Evolutionary conservation across 306 rosid genomes (phyloP).

Genomic region (Spatholobus suberectus): DNA sequence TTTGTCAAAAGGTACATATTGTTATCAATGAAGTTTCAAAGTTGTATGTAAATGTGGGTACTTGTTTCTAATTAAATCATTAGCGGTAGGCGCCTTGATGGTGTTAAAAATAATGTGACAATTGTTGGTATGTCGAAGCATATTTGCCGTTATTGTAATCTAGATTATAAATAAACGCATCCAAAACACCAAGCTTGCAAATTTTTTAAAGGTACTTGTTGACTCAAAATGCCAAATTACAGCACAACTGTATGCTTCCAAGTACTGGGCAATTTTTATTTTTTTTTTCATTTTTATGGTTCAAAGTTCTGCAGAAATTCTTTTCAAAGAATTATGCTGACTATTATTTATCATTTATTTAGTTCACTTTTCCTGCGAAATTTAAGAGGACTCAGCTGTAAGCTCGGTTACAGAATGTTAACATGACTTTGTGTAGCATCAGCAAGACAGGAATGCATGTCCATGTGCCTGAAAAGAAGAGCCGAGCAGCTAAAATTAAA

Average conservation of each 20-base stretch:
- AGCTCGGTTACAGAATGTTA: background rate
- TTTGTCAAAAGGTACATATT: no score
- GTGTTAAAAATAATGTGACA: background rate
- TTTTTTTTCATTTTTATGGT: background rate
- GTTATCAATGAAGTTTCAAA: no score
- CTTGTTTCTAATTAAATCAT: no score
- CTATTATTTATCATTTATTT: background rate
- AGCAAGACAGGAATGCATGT: background rate
- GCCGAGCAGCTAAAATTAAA: background rate
- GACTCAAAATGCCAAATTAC: background rate
- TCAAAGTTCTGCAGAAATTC: background rate
- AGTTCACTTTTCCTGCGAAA: background rate
- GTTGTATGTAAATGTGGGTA: no score
- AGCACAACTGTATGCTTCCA: no score
- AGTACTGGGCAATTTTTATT: no score
- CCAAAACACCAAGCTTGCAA: background rate
- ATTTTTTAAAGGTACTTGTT: background rate
- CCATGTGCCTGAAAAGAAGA: conserved; percentile 17
- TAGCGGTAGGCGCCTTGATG: background rate
- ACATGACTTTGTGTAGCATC: background rate
- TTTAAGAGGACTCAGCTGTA: background rate
- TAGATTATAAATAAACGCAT: background rate
- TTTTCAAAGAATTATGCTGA: background rate
- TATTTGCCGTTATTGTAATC: background rate
- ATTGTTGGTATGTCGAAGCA: background rate